Percentiles rank a stretch among this genome's conserved stretches.
Conservation (phyloP, 345 rosid genomes). For the Syzygium grande region DNA sequence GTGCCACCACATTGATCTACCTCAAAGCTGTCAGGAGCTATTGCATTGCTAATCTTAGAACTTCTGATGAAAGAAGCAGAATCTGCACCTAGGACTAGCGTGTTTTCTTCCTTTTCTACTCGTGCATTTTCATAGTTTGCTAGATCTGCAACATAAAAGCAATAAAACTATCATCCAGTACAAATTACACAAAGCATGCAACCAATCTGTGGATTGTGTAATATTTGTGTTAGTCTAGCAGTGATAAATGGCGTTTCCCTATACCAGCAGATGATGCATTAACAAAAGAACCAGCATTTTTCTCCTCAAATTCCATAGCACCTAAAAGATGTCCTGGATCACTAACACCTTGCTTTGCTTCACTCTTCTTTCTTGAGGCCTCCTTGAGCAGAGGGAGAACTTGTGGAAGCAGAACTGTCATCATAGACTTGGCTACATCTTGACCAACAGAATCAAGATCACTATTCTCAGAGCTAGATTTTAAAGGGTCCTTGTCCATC, state of each 20-base stretch:
- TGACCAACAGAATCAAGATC: slow-evolving; percentile 49
- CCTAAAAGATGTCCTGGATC: slow-evolving; percentile 8
- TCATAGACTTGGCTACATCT: slow-evolving; percentile 63
- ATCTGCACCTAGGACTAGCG: slow-evolving; percentile 13
- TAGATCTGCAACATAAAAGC: not conserved
- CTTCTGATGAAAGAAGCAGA: slow-evolving; percentile 11
- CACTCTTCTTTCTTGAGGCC: slow-evolving; percentile 39
- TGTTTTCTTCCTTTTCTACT: slow-evolving; percentile 8
- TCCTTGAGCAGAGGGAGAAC: slow-evolving; percentile 73
- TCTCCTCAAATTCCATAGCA: slow-evolving; percentile 11
- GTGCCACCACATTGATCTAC: slow-evolving; percentile 18
- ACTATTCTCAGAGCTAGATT: slow-evolving; percentile 27
- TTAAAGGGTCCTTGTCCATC: slow-evolving; percentile 26
- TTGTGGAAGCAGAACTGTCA: slow-evolving; percentile 84
- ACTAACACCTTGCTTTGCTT: slow-evolving; percentile 2
- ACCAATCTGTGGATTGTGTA: not conserved
- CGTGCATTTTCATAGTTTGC: slow-evolving; percentile 7
- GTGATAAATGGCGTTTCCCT: not conserved
- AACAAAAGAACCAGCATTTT: not conserved
- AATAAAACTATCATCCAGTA: not conserved
- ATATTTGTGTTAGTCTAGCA: not conserved
- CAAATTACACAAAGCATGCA: not conserved
- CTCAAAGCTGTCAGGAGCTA: slow-evolving; percentile 45
- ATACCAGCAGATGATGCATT: not conserved
- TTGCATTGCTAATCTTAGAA: slow-evolving; percentile 14